phyloP scores from a whole-genome alignment of 139 green algal species.

The Chlorella sp. region DNA sequence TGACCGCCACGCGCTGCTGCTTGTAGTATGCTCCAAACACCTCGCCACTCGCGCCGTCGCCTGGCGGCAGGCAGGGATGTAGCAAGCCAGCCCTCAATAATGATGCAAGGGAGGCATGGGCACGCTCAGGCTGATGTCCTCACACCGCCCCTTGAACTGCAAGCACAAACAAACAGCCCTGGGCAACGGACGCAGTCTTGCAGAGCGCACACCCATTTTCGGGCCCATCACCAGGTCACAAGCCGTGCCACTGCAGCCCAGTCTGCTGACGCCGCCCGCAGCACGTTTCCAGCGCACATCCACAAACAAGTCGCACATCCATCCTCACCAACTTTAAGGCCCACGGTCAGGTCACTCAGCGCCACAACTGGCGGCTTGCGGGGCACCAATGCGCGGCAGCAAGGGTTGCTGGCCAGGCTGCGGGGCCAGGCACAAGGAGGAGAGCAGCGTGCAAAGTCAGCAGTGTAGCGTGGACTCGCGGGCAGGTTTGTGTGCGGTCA shows the following conservation, averaged over 20 bases:
- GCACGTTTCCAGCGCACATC: too few species aligned
- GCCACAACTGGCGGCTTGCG: constrained; percentile 35
- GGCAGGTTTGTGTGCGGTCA: neutral
- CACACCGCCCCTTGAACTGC: too few species aligned
- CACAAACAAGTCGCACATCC: neutral
- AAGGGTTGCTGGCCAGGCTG: constrained; percentile 78
- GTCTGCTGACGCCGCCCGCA: too few species aligned
- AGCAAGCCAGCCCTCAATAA: too few species aligned
- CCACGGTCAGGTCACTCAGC: constrained; percentile 55
- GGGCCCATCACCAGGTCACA: too few species aligned
- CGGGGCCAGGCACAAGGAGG: neutral
- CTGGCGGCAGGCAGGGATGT: neutral
- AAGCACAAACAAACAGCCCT: too few species aligned
- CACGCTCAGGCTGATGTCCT: too few species aligned
- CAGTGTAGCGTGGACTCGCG: neutral
- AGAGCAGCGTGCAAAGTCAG: too few species aligned
- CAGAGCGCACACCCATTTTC: too few species aligned
- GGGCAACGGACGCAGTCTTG: neutral
- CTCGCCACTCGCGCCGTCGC: constrained; percentile 79
- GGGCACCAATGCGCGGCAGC: constrained; percentile 3
- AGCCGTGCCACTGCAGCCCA: too few species aligned
- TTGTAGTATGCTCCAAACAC: constrained; percentile 57
- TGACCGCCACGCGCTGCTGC: constrained; percentile 71
- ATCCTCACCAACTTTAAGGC: constrained; percentile 60
- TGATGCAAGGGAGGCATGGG: too few species aligned